Percentiles rank a stretch among this genome's conserved stretches.
Conservation (phyloP, 257 asterid genomes). For the Leonotis leonurus region DNA sequence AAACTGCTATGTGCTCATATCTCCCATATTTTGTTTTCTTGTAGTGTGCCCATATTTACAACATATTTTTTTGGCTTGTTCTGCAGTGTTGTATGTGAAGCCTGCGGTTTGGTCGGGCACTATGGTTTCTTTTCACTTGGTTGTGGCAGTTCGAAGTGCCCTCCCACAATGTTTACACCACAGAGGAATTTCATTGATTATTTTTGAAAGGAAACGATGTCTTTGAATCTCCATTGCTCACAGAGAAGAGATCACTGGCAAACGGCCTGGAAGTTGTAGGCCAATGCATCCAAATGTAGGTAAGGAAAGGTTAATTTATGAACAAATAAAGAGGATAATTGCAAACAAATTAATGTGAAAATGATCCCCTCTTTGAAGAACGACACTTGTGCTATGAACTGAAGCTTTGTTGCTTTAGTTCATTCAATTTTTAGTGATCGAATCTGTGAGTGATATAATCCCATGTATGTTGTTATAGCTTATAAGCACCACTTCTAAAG, state of each 20-base stretch:
- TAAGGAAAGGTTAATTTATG: background rate
- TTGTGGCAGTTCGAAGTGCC: background rate
- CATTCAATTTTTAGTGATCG: background rate
- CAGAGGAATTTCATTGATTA: background rate
- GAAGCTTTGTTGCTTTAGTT: background rate
- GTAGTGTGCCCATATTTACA: background rate
- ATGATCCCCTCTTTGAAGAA: background rate
- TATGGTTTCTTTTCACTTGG: background rate
- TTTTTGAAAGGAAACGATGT: background rate
- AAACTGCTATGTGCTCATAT: background rate
- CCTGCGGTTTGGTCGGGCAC: conserved; percentile 4
- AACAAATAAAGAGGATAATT: background rate
- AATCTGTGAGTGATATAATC: background rate
- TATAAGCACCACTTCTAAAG: background rate
- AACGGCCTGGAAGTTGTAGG: background rate
- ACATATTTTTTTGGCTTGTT: background rate
- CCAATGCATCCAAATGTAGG: conserved; percentile 1
- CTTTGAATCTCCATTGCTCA: background rate
- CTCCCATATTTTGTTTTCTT: background rate
- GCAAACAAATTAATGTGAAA: background rate
- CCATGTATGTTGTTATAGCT: background rate
- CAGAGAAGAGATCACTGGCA: background rate
- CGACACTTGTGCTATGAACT: background rate
- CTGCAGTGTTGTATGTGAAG: background rate
- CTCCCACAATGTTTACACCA: background rate